Percentiles rank a stretch among this genome's conserved stretches.
phyloP scores from a whole-genome alignment of 768 basidiomycete species.

The Nidularia sp. region DNA sequence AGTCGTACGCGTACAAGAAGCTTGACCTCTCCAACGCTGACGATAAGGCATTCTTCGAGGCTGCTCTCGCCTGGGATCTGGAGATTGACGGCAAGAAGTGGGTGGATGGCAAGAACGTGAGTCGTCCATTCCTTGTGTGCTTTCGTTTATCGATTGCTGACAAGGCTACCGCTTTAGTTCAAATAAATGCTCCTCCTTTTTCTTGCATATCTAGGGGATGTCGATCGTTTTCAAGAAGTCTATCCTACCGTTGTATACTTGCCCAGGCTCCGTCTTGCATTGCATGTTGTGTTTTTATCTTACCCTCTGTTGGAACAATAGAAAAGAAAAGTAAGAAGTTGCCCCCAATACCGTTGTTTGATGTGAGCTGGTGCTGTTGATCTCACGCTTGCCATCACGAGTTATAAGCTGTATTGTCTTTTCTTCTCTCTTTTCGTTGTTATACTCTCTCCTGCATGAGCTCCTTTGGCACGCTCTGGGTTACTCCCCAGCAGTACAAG shows the following conservation, averaged over 20 bases:
- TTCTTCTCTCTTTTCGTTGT: no score
- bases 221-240: no score
- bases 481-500: constrained; percentile 30
- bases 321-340: no score
- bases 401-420: no score
- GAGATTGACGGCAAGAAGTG: constrained; percentile 86
- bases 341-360: no score
- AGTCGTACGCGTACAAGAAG: constrained; percentile 78
- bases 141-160: constrained; percentile 3
- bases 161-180: constrained; percentile 17
- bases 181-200: constrained; percentile 17
- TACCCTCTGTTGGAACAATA: no score
- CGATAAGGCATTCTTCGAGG: constrained; percentile 91
- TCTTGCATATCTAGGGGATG: no score
- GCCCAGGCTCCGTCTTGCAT: no score
- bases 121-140: constrained; percentile 22
- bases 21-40: constrained; percentile 69
- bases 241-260: no score
- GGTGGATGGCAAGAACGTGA: constrained; percentile 86
- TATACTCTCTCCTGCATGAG: constrained; percentile 26
- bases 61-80: constrained; percentile 90
- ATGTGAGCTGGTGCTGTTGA: no score
- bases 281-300: no score
- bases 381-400: no score
- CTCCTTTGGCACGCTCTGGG: constrained; percentile 64